Evolutionary conservation across 2,329 filamentous ascomycete species (phyloP).

Genomic region (Neoscytalidium dimidiatum): DNA sequence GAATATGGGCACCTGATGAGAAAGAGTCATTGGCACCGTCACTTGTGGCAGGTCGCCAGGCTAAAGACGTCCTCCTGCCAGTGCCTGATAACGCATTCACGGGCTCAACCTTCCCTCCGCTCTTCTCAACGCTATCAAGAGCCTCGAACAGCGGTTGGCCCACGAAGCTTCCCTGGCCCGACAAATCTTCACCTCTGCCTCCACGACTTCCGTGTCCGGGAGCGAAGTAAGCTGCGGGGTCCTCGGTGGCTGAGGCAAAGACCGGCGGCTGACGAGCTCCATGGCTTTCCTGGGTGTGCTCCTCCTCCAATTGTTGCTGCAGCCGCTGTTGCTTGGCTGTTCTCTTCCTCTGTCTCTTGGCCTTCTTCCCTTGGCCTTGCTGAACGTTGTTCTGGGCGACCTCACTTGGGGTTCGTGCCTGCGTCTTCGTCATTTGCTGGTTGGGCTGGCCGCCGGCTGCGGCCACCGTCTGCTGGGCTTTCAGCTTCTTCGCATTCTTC

Average conservation of each 20-base stretch:
- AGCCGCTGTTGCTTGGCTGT: neutral
- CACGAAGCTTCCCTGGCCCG: conserved; percentile 2
- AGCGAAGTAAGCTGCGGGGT: neutral
- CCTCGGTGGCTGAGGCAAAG: neutral
- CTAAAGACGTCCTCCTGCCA: neutral
- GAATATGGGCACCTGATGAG: neutral
- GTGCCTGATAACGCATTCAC: neutral
- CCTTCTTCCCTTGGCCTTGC: neutral
- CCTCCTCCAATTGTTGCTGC: neutral
- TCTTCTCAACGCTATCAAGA: neutral
- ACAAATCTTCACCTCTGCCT: neutral
- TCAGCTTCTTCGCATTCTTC: conserved; percentile 18
- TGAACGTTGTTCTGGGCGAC: neutral
- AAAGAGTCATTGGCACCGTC: neutral
- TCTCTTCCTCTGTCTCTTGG: neutral
- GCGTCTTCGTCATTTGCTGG: neutral
- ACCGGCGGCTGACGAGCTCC: neutral
- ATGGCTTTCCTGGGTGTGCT: neutral
- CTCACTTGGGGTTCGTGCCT: neutral
- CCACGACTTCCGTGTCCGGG: neutral
- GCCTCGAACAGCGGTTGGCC: conserved; percentile 18
- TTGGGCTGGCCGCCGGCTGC: neutral
- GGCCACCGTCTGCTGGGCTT: neutral
- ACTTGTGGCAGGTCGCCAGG: neutral
- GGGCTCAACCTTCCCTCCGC: neutral